A percentile compares a stretch with the other conserved stretches of the same genome.
Evolutionary conservation across 371 early-diverging fungal species (phyloP).

Genomic region (Choanephora cucurbitarum): DNA sequence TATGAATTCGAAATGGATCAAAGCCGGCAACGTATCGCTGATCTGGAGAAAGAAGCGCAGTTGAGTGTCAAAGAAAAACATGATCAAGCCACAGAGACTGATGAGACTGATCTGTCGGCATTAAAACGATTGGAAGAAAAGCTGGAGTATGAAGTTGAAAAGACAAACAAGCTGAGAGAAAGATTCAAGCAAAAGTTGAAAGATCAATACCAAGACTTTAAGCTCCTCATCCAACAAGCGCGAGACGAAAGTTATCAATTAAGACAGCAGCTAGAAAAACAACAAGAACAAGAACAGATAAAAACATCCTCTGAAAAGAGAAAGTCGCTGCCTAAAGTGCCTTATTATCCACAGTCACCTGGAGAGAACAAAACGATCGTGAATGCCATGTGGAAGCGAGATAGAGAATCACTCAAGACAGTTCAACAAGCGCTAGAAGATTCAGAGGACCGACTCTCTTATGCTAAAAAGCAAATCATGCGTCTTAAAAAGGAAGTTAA

Average conservation of each 20-base stretch:
- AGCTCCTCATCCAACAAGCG: neutral
- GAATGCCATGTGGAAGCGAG: slow-evolving; percentile 22
- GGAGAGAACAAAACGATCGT: slow-evolving; percentile 12
- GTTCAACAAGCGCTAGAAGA: slow-evolving; percentile 16
- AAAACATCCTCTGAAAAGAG: neutral
- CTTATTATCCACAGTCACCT: slow-evolving; percentile 2
- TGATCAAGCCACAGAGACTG: neutral
- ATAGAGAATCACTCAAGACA: slow-evolving; percentile 12
- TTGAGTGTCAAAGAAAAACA: too few relatives aligned
- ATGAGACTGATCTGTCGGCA: neutral
- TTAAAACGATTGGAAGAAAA: neutral
- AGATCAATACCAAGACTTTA: neutral
- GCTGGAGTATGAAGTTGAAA: neutral
- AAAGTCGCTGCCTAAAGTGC: slow-evolving; percentile 10
- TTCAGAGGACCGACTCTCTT: slow-evolving; percentile 21
- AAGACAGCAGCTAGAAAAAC: slow-evolving; percentile 1
- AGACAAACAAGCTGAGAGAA: neutral
- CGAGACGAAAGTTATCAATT: neutral
- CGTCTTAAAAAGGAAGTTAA: slow-evolving; percentile 21
- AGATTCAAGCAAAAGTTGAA: neutral
- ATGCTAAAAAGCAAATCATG: slow-evolving; percentile 11
- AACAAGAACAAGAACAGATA: neutral
- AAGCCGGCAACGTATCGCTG: neutral
- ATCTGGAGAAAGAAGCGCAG: neutral
- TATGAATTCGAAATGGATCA: neutral